These are phyloP conservation scores for Grigorovia yakushimaensis DNA, from an alignment of 805 yeast species.

Conservation along the genomic window DNA sequence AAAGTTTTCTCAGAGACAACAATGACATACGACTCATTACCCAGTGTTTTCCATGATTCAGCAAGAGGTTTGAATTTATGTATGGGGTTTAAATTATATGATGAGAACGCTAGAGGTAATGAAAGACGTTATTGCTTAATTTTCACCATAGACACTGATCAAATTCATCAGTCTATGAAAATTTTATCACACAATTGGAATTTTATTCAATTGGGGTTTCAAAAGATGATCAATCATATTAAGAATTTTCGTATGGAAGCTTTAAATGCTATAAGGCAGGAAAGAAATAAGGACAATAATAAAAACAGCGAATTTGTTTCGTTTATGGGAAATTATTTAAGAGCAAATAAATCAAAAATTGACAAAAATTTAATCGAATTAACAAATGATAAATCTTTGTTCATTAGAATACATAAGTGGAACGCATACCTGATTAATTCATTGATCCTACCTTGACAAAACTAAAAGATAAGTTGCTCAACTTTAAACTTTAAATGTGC, in stretches of 20 bases:
- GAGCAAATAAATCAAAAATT: constrained; percentile 45
- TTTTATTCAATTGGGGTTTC: constrained; percentile 34
- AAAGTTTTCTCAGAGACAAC: constrained; percentile 61
- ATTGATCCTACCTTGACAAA: neutral
- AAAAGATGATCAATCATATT: constrained; percentile 34
- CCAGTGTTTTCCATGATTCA: constrained; percentile 56
- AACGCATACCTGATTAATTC: constrained; percentile 38
- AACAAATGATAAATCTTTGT: constrained; percentile 43
- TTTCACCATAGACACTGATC: constrained; percentile 46
- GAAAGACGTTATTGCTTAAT: constrained; percentile 58
- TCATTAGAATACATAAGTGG: constrained; percentile 52
- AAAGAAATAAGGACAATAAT: constrained; percentile 26
- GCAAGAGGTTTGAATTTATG: constrained; percentile 50
- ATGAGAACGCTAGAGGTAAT: constrained; percentile 61
- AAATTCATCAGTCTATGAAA: constrained; percentile 23
- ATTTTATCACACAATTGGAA: constrained; percentile 46
- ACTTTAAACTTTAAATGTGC: too few relatives aligned
- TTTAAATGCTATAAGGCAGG: constrained; percentile 7
- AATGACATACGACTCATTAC: constrained; percentile 45
- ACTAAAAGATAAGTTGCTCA: too few relatives aligned
- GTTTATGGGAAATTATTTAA: constrained; percentile 35
- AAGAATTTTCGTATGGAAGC: constrained; percentile 25
- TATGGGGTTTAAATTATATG: constrained; percentile 51
- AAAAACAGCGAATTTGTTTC: constrained; percentile 27
- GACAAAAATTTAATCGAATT: constrained; percentile 48